Base-by-base conservation (phyloP, 2,329 filamentous ascomycete species). In the Pestalotiopsis sp. region DNA sequence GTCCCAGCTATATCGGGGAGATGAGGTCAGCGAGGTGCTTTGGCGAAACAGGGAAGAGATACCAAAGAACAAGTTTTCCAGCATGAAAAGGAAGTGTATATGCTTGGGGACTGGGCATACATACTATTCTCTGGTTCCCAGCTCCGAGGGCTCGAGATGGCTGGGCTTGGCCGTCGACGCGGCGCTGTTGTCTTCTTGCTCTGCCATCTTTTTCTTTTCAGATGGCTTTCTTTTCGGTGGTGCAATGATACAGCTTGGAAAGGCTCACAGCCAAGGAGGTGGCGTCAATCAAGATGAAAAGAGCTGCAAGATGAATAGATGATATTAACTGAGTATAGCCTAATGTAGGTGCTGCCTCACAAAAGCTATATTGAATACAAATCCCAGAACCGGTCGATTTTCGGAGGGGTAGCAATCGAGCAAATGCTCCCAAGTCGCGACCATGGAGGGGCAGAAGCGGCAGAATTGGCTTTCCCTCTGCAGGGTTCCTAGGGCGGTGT, bases 71-170 rank as follows among this genome's bases (percentile, higher is more conserved):
- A 17, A 45, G 14, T 4, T 13, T 17, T 11, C 39, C 4, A 45
- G 12, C 39, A 6, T 31, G 39, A 45, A 45, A 45, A 14, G 41
- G 13, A 45, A 14, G 14, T 4, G 45, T n/a, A 52, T 52, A 9
- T 7, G 7, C 6, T 20, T 17, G n/a, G 14, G 20, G 45, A 25
- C 52, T 63, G 23, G 41, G 25, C 4, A 57, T 56, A 86, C 89
- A 75, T 84, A 97, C 94, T 97, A 97, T 85, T 95, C 91, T 81
- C 94, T 97, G 38, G 94, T 97, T 65, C 95, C 95, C 38, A 98
- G 88, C 79, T 88, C 82, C 78, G 85, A 97, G 20, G 94, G 93
- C 72, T 92, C 88, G 31, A 97, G 90, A 74, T 92, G 89, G 1
- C 81, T 81, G n/a, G 91, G 91, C 69, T 83, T 86, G 2, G 63